These are phyloP conservation scores for Hericium coralloides DNA, from an alignment of 768 basidiomycete genomes.

Conservation along the genomic window DNA sequence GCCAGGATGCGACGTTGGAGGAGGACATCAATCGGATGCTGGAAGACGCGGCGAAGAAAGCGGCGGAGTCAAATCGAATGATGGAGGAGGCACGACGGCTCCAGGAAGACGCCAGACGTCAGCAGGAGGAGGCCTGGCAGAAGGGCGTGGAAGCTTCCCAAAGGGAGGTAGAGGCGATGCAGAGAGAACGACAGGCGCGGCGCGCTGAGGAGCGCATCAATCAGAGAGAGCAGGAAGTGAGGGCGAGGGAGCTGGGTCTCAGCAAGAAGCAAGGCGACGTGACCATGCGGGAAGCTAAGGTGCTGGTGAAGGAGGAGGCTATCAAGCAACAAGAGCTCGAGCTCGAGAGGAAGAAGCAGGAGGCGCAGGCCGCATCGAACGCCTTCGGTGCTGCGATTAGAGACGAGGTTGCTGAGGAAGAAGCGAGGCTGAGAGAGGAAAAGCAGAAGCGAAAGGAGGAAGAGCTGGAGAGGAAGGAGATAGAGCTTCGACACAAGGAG, in stretches of 20 bases:
- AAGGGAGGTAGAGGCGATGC: neutral
- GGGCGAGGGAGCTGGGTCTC: slow-evolving; percentile 14
- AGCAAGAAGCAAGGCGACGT: slow-evolving; percentile 9
- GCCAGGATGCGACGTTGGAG: neutral
- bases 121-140: no score
- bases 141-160: no score
- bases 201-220: slow-evolving; percentile 14
- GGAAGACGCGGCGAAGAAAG: slow-evolving; percentile 7
- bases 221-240: slow-evolving; percentile 16
- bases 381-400: no score
- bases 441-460: slow-evolving; percentile 24
- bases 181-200: slow-evolving; percentile 15
- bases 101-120: no score
- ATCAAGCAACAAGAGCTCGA: slow-evolving; percentile 21
- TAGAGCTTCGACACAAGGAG: slow-evolving; percentile 22
- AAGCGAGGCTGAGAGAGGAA: slow-evolving; percentile 10
- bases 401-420: no score
- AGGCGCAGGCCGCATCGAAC: no score
- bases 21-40: no score
- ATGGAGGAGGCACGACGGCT: slow-evolving; percentile 1
- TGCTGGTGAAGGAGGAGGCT: slow-evolving; percentile 16
- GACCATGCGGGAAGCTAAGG: slow-evolving; percentile 12
- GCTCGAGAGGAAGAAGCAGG: neutral
- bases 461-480: slow-evolving; percentile 24
- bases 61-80: slow-evolving; percentile 8